Evolutionary conservation across 768 basidiomycete genomes (phyloP).

Genomic region (Amyloporia xantha): DNA sequence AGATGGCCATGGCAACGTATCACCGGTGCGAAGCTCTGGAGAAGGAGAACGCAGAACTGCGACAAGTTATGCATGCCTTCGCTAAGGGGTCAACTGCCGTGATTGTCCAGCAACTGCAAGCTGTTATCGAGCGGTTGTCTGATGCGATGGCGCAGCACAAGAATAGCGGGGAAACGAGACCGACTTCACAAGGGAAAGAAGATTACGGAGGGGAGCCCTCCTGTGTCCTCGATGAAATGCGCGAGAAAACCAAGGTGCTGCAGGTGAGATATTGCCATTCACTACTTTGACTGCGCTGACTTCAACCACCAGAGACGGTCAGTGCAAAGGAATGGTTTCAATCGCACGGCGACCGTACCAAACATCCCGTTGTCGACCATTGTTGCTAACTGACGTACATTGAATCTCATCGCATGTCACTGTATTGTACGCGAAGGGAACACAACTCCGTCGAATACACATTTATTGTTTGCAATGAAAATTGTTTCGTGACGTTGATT

Average conservation of each 20-base stretch:
- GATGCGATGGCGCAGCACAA: conserved; percentile 11
- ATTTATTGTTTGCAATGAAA: no score
- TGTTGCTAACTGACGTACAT: no score
- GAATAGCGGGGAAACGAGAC: conserved; percentile 10
- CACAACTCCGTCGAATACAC: no score
- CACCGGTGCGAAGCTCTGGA: conserved; percentile 16
- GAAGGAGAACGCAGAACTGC: conserved; percentile 15
- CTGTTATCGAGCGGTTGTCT: conserved; percentile 11
- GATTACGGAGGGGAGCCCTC: conserved; percentile 14
- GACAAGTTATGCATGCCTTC: conserved; percentile 14
- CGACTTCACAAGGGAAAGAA: conserved; percentile 9
- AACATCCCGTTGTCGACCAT: no score
- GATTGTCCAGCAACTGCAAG: conserved; percentile 14
- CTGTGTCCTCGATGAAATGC: conserved; percentile 15
- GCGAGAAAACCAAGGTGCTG: conserved; percentile 14
- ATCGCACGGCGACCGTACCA: no score
- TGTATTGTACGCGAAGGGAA: no score
- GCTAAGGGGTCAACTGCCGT: conserved; percentile 12
- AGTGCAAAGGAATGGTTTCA: no score
- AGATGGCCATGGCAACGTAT: conserved; percentile 14
- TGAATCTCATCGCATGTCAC: no score
- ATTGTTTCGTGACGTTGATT: no score
- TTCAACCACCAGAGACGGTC: no score
- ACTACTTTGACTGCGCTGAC: no score
- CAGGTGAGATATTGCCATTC: no score